A percentile compares a stretch with the other conserved stretches of the same genome.
Evolutionary conservation across 2,329 filamentous ascomycete genomes (phyloP).

Genomic region (Clonostachys rosea): DNA sequence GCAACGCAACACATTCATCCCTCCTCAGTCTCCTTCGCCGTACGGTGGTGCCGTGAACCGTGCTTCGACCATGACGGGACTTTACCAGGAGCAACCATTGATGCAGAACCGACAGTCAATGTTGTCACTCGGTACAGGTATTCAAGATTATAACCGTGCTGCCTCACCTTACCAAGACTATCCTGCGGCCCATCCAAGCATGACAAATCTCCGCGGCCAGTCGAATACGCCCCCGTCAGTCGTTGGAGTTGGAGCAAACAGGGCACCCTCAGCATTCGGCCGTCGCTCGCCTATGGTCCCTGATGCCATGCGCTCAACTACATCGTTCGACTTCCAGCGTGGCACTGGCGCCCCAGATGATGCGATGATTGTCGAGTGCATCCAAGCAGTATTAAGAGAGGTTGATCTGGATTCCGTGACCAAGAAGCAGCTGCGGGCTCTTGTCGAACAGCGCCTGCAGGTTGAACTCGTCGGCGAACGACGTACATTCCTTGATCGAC

Average conservation of each 20-base stretch:
- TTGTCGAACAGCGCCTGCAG: slow-evolving; percentile 91
- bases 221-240: slow-evolving; percentile 36
- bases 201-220: slow-evolving; percentile 51
- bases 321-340: slow-evolving; percentile 58
- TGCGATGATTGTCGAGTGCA: slow-evolving; percentile 74
- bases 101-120: slow-evolving; percentile 65
- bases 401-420: slow-evolving; percentile 96
- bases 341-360: slow-evolving; percentile 69
- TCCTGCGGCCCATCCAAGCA: slow-evolving; percentile 51
- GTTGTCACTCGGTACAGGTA: slow-evolving; percentile 56
- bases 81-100: slow-evolving; percentile 42
- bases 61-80: slow-evolving; percentile 32
- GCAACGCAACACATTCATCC: slow-evolving; percentile 70
- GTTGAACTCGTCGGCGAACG: slow-evolving; percentile 83
- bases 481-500: slow-evolving; percentile 82
- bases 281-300: slow-evolving; percentile 37
- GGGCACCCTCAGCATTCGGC: slow-evolving; percentile 41
- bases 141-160: slow-evolving; percentile 40
- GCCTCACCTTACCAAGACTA: slow-evolving; percentile 56
- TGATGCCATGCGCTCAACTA: slow-evolving; percentile 41
- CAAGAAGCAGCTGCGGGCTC: slow-evolving; percentile 90
- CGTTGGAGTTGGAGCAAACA: slow-evolving; percentile 20
- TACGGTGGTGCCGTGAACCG: slow-evolving; percentile 51
- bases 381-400: slow-evolving; percentile 76
- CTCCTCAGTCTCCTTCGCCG: slow-evolving; percentile 74